Percentiles rank a stretch among this genome's conserved stretches.
Conservation (phyloP, 306 rosid species). For the Quercus robur region DNA sequence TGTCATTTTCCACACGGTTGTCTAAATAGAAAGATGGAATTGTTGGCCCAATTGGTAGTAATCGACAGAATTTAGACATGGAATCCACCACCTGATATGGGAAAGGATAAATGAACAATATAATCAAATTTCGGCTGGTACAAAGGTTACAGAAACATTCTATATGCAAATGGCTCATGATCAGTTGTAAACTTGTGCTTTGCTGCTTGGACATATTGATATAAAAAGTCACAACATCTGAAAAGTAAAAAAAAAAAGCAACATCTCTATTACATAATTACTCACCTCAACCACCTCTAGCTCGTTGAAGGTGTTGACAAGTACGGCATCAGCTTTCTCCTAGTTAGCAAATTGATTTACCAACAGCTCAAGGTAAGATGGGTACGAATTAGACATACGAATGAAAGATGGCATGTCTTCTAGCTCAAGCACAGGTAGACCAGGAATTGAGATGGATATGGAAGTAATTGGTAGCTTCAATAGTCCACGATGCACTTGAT, state of each 20-base stretch:
- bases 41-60: conserved; percentile 58
- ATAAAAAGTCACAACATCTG: too few relatives aligned
- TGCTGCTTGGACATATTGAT: too few relatives aligned
- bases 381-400: conserved; percentile 26
- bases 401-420: conserved; percentile 56
- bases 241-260: too few relatives aligned
- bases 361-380: conserved; percentile 43
- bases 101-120: too few relatives aligned
- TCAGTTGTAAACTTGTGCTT: too few relatives aligned
- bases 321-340: conserved; percentile 42
- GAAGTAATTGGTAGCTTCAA: conserved; percentile 30
- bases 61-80: conserved; percentile 44
- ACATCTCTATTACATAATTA: too few relatives aligned
- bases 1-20: conserved; percentile 36
- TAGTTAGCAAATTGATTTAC: conserved; percentile 49
- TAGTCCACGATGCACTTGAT: conserved; percentile 32
- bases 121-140: too few relatives aligned
- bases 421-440: conserved; percentile 41
- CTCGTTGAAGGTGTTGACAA: conserved; percentile 56
- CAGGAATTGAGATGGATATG: conserved; percentile 25
- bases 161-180: too few relatives aligned
- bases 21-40: conserved; percentile 44
- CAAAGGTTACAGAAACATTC: too few relatives aligned
- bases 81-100: conserved; percentile 39
- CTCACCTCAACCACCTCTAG: conserved; percentile 14